Base-by-base conservation (phyloP, 2,329 filamentous ascomycete genomes). In the Botrytis byssoidea region DNA sequence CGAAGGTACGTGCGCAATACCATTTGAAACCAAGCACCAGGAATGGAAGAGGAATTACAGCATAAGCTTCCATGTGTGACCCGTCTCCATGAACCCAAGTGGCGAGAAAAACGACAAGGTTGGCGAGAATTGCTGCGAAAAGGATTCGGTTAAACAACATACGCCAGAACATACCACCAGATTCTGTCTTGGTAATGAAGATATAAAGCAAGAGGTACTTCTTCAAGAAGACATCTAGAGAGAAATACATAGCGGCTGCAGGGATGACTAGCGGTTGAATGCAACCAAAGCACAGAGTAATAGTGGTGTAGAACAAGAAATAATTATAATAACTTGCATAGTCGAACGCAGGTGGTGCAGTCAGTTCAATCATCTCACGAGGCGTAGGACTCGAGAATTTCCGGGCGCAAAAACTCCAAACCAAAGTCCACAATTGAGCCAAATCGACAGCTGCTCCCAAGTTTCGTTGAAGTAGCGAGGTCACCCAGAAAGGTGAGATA, bases 291-390 rank as follows among this genome's bases (percentile, higher is more conserved):
- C 91, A 94, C 25, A 99, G 86, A 0, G 94, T 92, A 46, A 98
- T 93, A 0, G 95, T 98, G 37, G 92, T 87, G 84, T 98, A 99
- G 84, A 93, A 99, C 44, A 98, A 86, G 83, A 98, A 98, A 82
- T 97, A 98, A 83, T 98, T 98, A 87, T 98, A 99, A 84, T 98
- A 98, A 78, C 90, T 94, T 74, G 96, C 94, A 80, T 98, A 98
- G 78, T 98, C 95, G 81, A 99, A 98, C 0, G 93, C 86, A 3
- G 93, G 95, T 1, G 96, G 96, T 5, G 96, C 96, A 0, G 95
- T 97, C 80, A 96, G 89, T 82, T 97, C 93, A 77, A 98, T 98
- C 77, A 96, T 86, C 82, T 97, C 92, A 77, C 96, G 88, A 8
- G 96, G 96, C 3, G 96, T 98, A 4, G 95, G 95, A 75, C 90